A percentile compares a stretch with the other conserved stretches of the same genome.
phyloP scores from a whole-genome alignment of 2,329 filamentous ascomycete species.

The Ramularia endophylla region DNA sequence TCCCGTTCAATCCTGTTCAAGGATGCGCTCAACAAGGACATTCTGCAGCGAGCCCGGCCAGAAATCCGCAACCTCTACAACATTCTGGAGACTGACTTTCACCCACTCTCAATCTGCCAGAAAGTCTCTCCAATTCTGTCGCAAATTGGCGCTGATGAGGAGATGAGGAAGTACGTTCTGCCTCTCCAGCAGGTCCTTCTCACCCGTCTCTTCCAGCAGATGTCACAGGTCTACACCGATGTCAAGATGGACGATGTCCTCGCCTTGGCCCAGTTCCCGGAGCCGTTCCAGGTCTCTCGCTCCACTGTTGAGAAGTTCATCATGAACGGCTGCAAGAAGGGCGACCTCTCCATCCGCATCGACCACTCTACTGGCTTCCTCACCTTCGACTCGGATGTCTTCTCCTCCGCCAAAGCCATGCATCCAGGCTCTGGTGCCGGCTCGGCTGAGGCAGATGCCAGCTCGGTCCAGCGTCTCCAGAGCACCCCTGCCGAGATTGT shows the following conservation, averaged over 20 bases:
- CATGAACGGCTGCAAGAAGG: conserved; percentile 99
- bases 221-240: conserved; percentile 98
- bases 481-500: conserved; percentile 98
- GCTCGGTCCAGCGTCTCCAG: conserved; percentile 88
- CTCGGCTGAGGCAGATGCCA: conserved; percentile 78
- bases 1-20: conserved; percentile 90
- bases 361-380: conserved; percentile 92
- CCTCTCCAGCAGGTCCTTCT: conserved; percentile 98
- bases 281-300: conserved; percentile 87
- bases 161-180: conserved; percentile 95
- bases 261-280: conserved; percentile 89
- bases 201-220: conserved; percentile 95
- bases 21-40: conserved; percentile 89
- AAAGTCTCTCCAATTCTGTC: conserved; percentile 96
- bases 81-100: conserved; percentile 98
- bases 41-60: conserved; percentile 84
- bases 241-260: conserved; percentile 93
- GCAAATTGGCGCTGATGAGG: conserved; percentile 86
- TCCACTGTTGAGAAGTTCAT: conserved; percentile 99
- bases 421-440: conserved; percentile 78
- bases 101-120: conserved; percentile 96
- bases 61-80: conserved; percentile 98
- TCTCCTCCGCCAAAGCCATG: conserved; percentile 90
- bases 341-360: conserved; percentile 90
- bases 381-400: conserved; percentile 96